These are phyloP conservation scores for Suillus decipiens DNA, from an alignment of 768 basidiomycete genomes.

Conservation along the genomic window DNA sequence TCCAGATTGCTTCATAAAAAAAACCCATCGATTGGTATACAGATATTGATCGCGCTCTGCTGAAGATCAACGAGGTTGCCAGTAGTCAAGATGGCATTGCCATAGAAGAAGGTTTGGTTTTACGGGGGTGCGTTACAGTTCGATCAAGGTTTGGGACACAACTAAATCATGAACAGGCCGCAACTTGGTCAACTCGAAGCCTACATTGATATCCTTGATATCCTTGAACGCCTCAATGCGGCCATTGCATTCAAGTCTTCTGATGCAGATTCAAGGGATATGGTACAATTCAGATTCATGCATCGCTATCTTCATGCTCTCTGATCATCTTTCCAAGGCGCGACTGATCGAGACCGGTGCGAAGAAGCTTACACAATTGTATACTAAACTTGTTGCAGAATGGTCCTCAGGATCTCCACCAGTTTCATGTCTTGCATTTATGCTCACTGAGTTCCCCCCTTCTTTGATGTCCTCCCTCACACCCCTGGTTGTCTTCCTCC, in stretches of 20 bases:
- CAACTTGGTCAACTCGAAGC: conserved; percentile 62
- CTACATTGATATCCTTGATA: conserved; percentile 77
- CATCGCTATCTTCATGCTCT: background rate
- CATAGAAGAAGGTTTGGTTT: conserved; percentile 75
- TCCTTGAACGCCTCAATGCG: conserved; percentile 75
- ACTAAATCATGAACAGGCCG: conserved; percentile 46
- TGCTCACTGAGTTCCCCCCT: conserved; percentile 55
- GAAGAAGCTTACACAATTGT: conserved; percentile 79
- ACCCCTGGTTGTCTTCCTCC: conserved; percentile 69
- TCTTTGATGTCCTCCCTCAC: conserved; percentile 52
- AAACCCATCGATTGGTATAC: conserved; percentile 4
- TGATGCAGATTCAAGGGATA: conserved; percentile 55
- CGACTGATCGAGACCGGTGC: conserved; percentile 80
- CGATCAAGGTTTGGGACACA: conserved; percentile 7
- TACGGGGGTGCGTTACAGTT: conserved; percentile 58
- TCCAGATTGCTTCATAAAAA: background rate
- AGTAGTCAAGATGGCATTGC: conserved; percentile 75
- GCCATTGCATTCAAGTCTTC: conserved; percentile 74
- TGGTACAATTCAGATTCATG: conserved; percentile 36
- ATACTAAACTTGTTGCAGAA: conserved; percentile 85
- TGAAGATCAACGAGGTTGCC: conserved; percentile 78
- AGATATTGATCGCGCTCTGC: conserved; percentile 82
- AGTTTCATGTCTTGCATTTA: conserved; percentile 56
- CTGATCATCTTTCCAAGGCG: conserved; percentile 39
- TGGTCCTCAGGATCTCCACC: conserved; percentile 77